Conservation (phyloP, 2,329 filamentous ascomycete species). For the Colletotrichum plurivorum region DNA sequence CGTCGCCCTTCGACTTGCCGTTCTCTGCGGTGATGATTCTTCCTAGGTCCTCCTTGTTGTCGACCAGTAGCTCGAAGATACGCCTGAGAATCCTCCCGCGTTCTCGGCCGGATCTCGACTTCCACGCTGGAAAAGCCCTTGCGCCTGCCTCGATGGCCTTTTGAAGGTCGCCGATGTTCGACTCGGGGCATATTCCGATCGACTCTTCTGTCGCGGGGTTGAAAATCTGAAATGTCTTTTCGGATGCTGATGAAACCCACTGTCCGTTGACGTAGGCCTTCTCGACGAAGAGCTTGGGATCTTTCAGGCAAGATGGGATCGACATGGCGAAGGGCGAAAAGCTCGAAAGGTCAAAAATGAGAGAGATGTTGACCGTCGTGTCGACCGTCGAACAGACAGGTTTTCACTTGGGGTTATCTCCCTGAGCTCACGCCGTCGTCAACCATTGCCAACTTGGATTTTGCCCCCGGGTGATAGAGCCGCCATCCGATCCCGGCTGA, state of each 20-base stretch:
- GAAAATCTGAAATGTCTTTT: slow-evolving; percentile 45
- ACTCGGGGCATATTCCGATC: slow-evolving; percentile 80
- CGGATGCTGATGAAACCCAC: slow-evolving; percentile 18
- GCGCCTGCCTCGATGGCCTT: slow-evolving; percentile 77
- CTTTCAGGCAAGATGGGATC: slow-evolving; percentile 11
- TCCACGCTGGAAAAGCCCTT: slow-evolving; percentile 71
- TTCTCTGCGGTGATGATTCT: slow-evolving; percentile 78
- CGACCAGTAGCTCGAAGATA: slow-evolving; percentile 74
- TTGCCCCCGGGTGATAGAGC: not conserved
- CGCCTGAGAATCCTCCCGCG: slow-evolving; percentile 70
- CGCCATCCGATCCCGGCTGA: not conserved
- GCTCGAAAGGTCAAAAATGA: not conserved
- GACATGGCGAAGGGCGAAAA: slow-evolving; percentile 8
- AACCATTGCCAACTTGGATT: not conserved
- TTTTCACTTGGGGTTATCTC: not conserved
- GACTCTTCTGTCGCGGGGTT: slow-evolving; percentile 77
- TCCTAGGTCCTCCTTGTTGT: slow-evolving; percentile 75
- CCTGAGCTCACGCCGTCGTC: not conserved
- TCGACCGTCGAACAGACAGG: not conserved
- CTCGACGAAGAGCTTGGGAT: slow-evolving; percentile 21
- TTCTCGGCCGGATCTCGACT: slow-evolving; percentile 69
- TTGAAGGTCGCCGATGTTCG: slow-evolving; percentile 74
- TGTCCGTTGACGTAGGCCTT: slow-evolving; percentile 28
- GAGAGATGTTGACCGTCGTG: not conserved
- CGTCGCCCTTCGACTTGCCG: slow-evolving; percentile 78